Conservation (phyloP, 805 yeast species). For the Yamadazyma ubonensis region DNA sequence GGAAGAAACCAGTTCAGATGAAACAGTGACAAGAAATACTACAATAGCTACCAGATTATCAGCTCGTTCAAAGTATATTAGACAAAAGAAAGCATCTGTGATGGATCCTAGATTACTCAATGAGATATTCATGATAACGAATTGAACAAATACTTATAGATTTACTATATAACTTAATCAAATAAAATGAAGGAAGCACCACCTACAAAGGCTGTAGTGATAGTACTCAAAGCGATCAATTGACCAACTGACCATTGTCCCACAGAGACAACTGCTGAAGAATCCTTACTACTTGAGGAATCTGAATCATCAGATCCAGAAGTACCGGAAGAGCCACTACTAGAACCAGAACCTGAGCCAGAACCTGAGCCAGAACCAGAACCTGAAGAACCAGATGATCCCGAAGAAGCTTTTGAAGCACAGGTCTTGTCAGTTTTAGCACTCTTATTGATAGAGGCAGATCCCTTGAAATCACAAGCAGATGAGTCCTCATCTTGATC, state of each 20-base stretch:
- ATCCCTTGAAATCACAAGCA: constrained; percentile 72
- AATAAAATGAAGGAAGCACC: constrained; percentile 41
- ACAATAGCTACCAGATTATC: constrained; percentile 42
- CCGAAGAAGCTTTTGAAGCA: constrained; percentile 20
- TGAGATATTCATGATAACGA: constrained; percentile 87
- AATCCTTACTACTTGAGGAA: constrained; percentile 21
- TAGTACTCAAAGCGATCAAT: constrained; percentile 31
- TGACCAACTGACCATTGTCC: constrained; percentile 30
- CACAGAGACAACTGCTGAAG: constrained; percentile 18
- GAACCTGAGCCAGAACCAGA: constrained; percentile 24
- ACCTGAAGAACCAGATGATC: too few relatives aligned
- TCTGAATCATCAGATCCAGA: constrained; percentile 15
- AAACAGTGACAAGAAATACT: too few relatives aligned
- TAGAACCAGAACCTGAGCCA: constrained; percentile 23
- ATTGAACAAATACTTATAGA: constrained; percentile 21
- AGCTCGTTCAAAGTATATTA: constrained; percentile 83
- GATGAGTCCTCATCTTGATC: constrained; percentile 40
- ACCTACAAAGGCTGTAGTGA: constrained; percentile 41
- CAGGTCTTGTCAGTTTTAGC: constrained; percentile 34
- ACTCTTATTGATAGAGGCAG: constrained; percentile 47
- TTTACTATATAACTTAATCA: constrained; percentile 9
- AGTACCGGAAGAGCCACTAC: constrained; percentile 22
- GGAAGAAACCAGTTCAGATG: too few relatives aligned
- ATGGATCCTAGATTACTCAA: constrained; percentile 85
- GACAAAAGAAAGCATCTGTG: constrained; percentile 87